Conservation (phyloP, 1,284 basidiomycete species). For the Flammula alnicola region DNA sequence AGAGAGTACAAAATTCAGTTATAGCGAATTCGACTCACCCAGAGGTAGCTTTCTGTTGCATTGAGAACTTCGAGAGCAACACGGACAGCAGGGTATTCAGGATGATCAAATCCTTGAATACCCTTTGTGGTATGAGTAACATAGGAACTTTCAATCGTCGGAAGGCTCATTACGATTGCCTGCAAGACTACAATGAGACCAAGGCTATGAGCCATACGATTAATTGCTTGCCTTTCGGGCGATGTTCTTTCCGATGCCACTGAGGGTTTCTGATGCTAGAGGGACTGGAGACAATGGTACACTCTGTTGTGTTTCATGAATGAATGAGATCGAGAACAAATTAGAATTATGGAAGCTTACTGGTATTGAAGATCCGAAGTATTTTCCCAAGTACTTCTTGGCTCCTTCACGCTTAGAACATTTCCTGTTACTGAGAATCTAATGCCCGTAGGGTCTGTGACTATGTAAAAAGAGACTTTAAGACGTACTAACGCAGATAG, state of each 20-base stretch:
- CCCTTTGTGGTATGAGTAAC: slow-evolving; percentile 82
- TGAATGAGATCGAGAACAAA: slow-evolving; percentile 3
- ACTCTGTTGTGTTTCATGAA: slow-evolving; percentile 41
- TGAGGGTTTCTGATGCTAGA: slow-evolving; percentile 74
- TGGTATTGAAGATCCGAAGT: slow-evolving; percentile 65
- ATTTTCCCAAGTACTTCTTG: slow-evolving; percentile 76
- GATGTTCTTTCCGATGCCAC: slow-evolving; percentile 75
- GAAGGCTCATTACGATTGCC: slow-evolving; percentile 87
- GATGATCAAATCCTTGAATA: slow-evolving; percentile 80
- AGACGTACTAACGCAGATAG: background rate
- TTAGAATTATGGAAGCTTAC: slow-evolving; percentile 44
- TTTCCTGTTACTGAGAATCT: slow-evolving; percentile 91
- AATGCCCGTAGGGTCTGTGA: slow-evolving; percentile 80
- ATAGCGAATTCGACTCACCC: slow-evolving; percentile 57
- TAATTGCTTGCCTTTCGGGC: slow-evolving; percentile 60
- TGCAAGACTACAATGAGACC: slow-evolving; percentile 34
- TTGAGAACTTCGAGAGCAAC: slow-evolving; percentile 91
- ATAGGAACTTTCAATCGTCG: slow-evolving; percentile 95
- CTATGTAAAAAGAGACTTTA: slow-evolving; percentile 53
- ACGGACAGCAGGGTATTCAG: slow-evolving; percentile 84
- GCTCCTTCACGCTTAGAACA: slow-evolving; percentile 72
- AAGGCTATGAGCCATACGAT: background rate
- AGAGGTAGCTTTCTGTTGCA: slow-evolving; percentile 93
- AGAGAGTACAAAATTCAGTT: background rate
- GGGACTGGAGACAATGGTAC: slow-evolving; percentile 70